phyloP scores from a whole-genome alignment of 495 filamentous ascomycete genomes.

The Daldinia vernicosa region DNA sequence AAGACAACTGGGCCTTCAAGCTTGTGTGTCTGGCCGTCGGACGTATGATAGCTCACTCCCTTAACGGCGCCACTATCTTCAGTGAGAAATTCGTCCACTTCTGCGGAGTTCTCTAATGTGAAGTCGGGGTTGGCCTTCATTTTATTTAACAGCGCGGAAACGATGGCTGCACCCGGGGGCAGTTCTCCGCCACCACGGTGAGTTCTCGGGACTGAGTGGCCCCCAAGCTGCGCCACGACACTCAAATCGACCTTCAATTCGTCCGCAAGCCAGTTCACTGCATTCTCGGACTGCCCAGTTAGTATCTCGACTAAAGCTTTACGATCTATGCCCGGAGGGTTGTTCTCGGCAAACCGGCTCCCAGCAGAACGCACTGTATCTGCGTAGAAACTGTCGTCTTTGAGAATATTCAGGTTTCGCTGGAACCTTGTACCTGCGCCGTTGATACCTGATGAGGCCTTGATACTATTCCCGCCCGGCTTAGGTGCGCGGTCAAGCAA shows the following conservation, averaged over 20 bases:
- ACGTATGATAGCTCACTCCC: constrained; percentile 49
- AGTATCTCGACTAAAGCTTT: constrained; percentile 56
- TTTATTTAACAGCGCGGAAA: constrained; percentile 57
- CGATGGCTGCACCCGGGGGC: constrained; percentile 64
- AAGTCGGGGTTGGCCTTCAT: constrained; percentile 56
- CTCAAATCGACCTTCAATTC: constrained; percentile 63
- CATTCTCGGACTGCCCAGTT: constrained; percentile 50
- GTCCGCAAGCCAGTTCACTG: constrained; percentile 61
- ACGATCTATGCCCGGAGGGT: constrained; percentile 39
- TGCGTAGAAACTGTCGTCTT: constrained; percentile 56
- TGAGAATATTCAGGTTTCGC: constrained; percentile 29
- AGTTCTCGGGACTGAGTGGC: constrained; percentile 62
- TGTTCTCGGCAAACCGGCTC: constrained; percentile 30
- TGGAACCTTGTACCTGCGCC: constrained; percentile 65
- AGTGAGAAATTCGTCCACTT: constrained; percentile 57
- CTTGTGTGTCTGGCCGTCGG: constrained; percentile 36
- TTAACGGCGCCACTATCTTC: constrained; percentile 37
- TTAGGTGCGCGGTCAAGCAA: constrained; percentile 64
- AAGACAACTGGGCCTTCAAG: constrained; percentile 64
- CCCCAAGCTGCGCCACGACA: constrained; percentile 63
- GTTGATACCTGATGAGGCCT: constrained; percentile 71
- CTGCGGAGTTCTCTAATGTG: constrained; percentile 53
- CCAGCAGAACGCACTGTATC: constrained; percentile 64
- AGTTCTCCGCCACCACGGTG: constrained; percentile 60
- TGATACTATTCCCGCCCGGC: constrained; percentile 70